A percentile compares a stretch with the other conserved stretches of the same genome.
These are phyloP conservation scores for Ustulina deusta DNA, from an alignment of 2,329 filamentous ascomycete species.

Conservation along the genomic window DNA sequence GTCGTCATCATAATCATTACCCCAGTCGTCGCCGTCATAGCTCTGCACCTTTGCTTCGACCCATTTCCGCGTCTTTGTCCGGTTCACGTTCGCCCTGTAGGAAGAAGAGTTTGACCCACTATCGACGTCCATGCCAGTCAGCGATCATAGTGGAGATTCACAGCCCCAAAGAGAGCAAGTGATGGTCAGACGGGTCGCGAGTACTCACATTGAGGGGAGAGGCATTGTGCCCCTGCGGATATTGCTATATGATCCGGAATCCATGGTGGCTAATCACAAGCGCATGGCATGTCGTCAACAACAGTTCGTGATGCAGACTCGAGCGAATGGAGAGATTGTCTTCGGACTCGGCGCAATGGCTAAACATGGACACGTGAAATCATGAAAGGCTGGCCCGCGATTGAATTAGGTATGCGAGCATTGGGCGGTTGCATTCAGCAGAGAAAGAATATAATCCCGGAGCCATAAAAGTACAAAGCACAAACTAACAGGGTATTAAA, in stretches of 20 bases:
- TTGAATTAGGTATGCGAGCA: conserved; percentile 26
- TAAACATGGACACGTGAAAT: background rate
- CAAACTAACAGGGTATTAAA: conserved; percentile 29
- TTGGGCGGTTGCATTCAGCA: conserved; percentile 17
- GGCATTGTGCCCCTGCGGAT: conserved; percentile 39
- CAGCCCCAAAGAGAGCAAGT: background rate
- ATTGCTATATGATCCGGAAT: conserved; percentile 43
- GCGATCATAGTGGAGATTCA: background rate
- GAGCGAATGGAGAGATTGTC: background rate
- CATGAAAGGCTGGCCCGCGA: conserved; percentile 5
- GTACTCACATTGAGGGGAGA: conserved; percentile 37
- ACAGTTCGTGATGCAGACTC: background rate
- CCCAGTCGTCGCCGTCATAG: conserved; percentile 97
- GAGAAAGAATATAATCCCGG: conserved; percentile 9
- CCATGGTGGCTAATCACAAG: conserved; percentile 35
- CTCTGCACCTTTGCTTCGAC: conserved; percentile 86
- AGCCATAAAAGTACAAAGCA: conserved; percentile 28
- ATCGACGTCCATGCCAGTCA: conserved; percentile 12
- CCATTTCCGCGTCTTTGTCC: conserved; percentile 94
- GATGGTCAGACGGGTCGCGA: background rate
- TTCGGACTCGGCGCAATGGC: background rate
- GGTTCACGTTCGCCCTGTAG: conserved; percentile 88
- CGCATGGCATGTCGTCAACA: conserved; percentile 19
- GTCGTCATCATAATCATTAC: conserved; percentile 75
- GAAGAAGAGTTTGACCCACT: conserved; percentile 37